Evolutionary conservation across 495 filamentous ascomycete genomes (phyloP).

Genomic region (Penicillium goetzii): DNA sequence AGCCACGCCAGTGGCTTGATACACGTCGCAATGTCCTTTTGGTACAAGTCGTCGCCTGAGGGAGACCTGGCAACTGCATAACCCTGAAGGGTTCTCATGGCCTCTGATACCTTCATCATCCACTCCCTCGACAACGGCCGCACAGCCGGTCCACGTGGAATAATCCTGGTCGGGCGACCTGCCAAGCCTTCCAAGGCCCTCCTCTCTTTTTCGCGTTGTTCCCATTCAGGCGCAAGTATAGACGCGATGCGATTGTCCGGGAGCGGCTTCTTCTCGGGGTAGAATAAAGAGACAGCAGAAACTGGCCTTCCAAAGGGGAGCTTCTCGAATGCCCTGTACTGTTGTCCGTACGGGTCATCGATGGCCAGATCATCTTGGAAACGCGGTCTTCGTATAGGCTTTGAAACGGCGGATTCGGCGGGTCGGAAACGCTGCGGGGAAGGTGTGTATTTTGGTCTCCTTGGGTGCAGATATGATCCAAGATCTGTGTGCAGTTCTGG

Average conservation of each 20-base stretch:
- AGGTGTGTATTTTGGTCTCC: constrained; percentile 14
- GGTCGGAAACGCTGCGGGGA: constrained; percentile 9
- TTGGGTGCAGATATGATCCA: constrained; percentile 27
- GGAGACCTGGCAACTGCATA: constrained; percentile 48
- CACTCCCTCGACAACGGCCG: constrained; percentile 50
- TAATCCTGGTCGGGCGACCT: constrained; percentile 25
- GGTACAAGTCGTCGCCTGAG: constrained; percentile 59
- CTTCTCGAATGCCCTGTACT: constrained; percentile 19
- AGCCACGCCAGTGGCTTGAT: constrained; percentile 64
- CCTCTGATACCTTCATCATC: constrained; percentile 42
- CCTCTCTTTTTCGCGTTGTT: constrained; percentile 27
- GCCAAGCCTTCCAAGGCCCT: constrained; percentile 18
- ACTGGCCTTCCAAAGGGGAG: constrained; percentile 37
- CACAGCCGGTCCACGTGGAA: constrained; percentile 41
- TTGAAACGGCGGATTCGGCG: constrained; percentile 9
- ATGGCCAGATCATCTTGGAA: constrained; percentile 20
- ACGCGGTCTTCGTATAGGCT: constrained; percentile 6
- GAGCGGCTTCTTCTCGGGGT: constrained; percentile 29
- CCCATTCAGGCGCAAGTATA: constrained; percentile 36
- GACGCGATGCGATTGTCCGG: constrained; percentile 41
- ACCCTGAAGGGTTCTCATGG: constrained; percentile 31
- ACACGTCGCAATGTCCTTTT: constrained; percentile 65
- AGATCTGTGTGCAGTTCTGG: constrained; percentile 29
- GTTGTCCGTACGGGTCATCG: constrained; percentile 34
- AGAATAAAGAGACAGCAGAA: constrained; percentile 44